Percentiles rank a stretch among this genome's conserved stretches.
Evolutionary conservation across 2,329 filamentous ascomycete genomes (phyloP).

Genomic region (Fusarium beomiforme): DNA sequence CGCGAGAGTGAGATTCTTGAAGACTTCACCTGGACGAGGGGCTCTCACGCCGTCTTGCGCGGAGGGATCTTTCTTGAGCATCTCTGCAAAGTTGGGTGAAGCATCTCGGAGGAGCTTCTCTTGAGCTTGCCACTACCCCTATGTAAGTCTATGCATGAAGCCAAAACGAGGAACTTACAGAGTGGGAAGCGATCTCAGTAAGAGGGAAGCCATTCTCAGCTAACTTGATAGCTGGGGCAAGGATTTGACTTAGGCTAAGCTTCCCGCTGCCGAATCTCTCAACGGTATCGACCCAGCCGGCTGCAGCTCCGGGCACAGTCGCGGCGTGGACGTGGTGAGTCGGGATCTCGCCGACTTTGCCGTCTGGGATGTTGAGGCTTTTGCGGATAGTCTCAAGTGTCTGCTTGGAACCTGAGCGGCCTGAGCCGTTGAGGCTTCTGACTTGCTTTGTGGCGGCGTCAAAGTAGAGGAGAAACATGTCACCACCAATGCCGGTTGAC

Average conservation of each 20-base stretch:
- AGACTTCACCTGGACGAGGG: constrained; percentile 84
- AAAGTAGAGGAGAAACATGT: constrained; percentile 97
- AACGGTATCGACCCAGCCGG: constrained; percentile 91
- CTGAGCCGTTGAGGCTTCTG: constrained; percentile 90
- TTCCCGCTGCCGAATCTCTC: constrained; percentile 91
- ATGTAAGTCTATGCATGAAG: not conserved
- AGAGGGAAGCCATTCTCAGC: constrained; percentile 92
- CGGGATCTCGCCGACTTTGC: constrained; percentile 70
- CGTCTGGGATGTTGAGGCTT: constrained; percentile 72
- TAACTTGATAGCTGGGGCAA: constrained; percentile 84
- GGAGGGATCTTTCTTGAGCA: constrained; percentile 81
- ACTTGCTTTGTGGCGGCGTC: constrained; percentile 84
- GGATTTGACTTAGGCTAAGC: constrained; percentile 77
- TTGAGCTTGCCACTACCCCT: constrained; percentile 75
- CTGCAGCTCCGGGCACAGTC: constrained; percentile 89
- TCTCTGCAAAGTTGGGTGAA: constrained; percentile 87
- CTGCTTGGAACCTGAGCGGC: constrained; percentile 76
- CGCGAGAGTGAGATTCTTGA: constrained; percentile 85
- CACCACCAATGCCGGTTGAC: constrained; percentile 94
- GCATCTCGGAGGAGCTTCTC: constrained; percentile 74
- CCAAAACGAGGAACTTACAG: constrained; percentile 60
- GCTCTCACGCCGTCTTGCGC: constrained; percentile 76
- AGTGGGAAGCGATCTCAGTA: constrained; percentile 76
- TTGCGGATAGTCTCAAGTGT: constrained; percentile 76
- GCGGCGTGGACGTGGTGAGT: constrained; percentile 81